These are phyloP conservation scores for Cladobotryum protrusum DNA, from an alignment of 2,329 filamentous ascomycete genomes.

Conservation along the genomic window DNA sequence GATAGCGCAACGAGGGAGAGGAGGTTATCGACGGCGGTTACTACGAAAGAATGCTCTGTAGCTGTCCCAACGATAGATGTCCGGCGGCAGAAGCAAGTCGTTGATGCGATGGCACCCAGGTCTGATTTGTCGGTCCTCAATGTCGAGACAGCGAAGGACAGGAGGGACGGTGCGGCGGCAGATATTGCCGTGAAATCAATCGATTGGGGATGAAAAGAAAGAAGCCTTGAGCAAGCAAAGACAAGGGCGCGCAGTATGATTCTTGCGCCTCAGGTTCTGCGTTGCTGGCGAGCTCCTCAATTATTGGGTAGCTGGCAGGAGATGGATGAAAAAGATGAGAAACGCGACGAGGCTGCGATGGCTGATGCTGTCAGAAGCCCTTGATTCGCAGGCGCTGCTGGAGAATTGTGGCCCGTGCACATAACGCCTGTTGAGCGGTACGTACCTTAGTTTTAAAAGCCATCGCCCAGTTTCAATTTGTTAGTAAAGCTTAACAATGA, in stretches of 20 bases:
- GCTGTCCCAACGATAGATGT: no score
- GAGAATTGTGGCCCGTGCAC: slow-evolving; percentile 4
- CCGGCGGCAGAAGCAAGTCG: no score
- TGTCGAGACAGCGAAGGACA: background rate
- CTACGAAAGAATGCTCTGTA: no score
- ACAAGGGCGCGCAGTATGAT: slow-evolving; percentile 4
- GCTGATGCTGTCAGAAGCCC: slow-evolving; percentile 6
- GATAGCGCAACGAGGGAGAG: background rate
- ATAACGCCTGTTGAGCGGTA: no score
- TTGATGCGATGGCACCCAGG: no score
- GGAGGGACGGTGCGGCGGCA: background rate
- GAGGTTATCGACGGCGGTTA: no score
- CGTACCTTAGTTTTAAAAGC: no score
- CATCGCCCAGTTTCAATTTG: no score
- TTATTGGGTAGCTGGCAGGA: background rate
- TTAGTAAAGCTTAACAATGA: no score
- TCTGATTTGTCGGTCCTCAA: no score
- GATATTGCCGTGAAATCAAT: background rate
- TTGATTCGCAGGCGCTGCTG: slow-evolving; percentile 6
- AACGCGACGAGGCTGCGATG: slow-evolving; percentile 13
- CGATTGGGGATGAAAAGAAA: background rate
- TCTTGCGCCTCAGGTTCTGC: slow-evolving; percentile 10
- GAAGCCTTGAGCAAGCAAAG: slow-evolving; percentile 6
- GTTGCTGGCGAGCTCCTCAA: slow-evolving; percentile 10
- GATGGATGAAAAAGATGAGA: background rate